Percentiles rank a stretch among this genome's conserved stretches.
These are phyloP conservation scores for Vigna radiata DNA, from an alignment of 306 rosid genomes.

Conservation along the genomic window DNA sequence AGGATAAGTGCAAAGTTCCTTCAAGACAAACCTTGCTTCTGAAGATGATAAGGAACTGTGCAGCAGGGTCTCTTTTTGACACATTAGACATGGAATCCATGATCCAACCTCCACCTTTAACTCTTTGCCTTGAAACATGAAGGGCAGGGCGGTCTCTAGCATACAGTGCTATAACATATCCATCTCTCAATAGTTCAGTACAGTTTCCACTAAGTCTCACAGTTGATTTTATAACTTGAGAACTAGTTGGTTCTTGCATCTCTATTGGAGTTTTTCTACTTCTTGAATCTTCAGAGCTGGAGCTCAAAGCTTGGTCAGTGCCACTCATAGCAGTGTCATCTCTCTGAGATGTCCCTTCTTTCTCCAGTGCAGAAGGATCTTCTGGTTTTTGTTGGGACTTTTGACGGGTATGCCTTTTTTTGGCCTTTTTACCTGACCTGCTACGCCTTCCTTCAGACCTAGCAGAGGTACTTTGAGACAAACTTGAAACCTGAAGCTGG, in stretches of 20 bases:
- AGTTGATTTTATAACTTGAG: constrained; percentile 60
- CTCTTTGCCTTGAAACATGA: constrained; percentile 90
- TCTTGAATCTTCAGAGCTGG: constrained; percentile 83
- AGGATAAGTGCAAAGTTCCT: constrained; percentile 32
- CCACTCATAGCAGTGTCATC: constrained; percentile 96
- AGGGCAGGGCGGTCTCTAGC: constrained; percentile 73
- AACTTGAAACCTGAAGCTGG: constrained; percentile 71
- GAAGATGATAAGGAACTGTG: constrained; percentile 80
- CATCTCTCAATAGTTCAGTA: constrained; percentile 81
- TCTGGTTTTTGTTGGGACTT: constrained; percentile 76
- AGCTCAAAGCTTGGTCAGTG: constrained; percentile 88
- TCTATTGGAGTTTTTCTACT: constrained; percentile 83
- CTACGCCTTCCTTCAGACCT: constrained; percentile 85
- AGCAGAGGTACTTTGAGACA: constrained; percentile 67
- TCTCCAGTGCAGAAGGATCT: constrained; percentile 64
- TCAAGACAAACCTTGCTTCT: constrained; percentile 81
- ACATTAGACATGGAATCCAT: constrained; percentile 80
- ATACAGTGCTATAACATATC: constrained; percentile 79
- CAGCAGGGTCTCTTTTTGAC: constrained; percentile 96
- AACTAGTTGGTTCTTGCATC: constrained; percentile 68
- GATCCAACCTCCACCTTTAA: constrained; percentile 96
- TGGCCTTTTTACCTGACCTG: constrained; percentile 93
- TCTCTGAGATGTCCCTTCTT: constrained; percentile 75
- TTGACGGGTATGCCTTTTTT: constrained; percentile 85
- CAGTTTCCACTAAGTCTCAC: constrained; percentile 73